Evolutionary conservation across 1,284 basidiomycete genomes (phyloP).

Genomic region (Heliocybe sulcata): DNA sequence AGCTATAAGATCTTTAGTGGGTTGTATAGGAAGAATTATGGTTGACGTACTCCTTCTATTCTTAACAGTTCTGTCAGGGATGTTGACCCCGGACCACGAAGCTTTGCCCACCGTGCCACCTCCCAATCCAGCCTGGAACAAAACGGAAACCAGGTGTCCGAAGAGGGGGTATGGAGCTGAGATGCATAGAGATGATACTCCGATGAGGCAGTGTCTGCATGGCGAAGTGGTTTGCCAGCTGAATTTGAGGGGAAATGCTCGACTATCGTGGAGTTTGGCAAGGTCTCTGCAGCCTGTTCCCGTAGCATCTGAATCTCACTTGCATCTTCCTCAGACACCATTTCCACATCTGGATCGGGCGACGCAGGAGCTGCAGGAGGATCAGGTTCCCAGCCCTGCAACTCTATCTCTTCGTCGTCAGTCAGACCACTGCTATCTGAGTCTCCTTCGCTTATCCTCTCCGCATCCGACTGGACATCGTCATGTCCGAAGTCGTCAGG

Average conservation of each 20-base stretch:
- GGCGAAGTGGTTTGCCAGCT: background rate
- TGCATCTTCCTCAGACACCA: background rate
- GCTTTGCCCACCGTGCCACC: conserved; percentile 15
- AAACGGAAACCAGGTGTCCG: conserved; percentile 13
- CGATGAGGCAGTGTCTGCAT: background rate
- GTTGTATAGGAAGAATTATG: no score
- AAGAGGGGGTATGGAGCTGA: background rate
- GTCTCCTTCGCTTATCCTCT: background rate
- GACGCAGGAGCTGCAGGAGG: background rate
- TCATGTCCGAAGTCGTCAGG: background rate
- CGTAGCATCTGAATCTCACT: background rate
- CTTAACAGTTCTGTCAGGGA: conserved; percentile 13
- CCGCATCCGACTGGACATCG: background rate
- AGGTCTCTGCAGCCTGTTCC: background rate
- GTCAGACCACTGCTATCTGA: background rate
- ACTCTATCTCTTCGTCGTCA: background rate
- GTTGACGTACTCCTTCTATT: conserved; percentile 12
- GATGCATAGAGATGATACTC: background rate
- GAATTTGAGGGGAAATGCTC: background rate
- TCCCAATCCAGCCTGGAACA: conserved; percentile 13
- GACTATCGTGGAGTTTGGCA: background rate
- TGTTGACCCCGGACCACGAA: conserved; percentile 13
- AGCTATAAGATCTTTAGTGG: background rate
- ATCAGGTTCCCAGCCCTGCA: background rate
- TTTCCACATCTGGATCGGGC: background rate